phyloP scores from a whole-genome alignment of 257 asterid species.

The Ballota nigra region DNA sequence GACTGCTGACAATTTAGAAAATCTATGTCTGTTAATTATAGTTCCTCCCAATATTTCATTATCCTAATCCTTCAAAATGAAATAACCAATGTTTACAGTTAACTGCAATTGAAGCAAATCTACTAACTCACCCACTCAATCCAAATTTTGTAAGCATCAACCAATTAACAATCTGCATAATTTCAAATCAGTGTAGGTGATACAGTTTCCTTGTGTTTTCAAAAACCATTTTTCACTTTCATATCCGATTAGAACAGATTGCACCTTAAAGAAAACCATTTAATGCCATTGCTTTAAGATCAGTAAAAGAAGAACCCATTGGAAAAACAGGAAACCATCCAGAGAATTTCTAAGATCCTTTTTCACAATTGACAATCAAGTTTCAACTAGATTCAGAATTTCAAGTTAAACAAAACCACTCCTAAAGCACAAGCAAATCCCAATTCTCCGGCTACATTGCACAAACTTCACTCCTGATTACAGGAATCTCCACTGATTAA shows the following conservation, averaged over 20 bases:
- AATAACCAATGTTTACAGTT: background rate
- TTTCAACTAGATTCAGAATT: conserved; percentile 10
- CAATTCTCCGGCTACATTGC: conserved; percentile 7
- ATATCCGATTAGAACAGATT: conserved; percentile 12
- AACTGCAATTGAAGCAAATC: conserved; percentile 18
- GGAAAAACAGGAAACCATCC: background rate
- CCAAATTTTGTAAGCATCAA: conserved; percentile 3
- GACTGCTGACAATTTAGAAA: background rate
- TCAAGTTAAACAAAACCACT: conserved; percentile 10
- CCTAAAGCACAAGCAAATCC: background rate
- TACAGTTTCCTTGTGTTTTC: background rate
- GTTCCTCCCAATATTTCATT: background rate
- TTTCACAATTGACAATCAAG: conserved; percentile 1
- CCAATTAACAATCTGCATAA: conserved; percentile 6
- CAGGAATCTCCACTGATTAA: background rate
- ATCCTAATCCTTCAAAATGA: conserved; percentile 7
- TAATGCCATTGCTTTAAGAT: conserved; percentile 9
- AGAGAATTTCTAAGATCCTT: background rate
- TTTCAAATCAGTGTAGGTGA: background rate
- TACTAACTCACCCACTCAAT: background rate
- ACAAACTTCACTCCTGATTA: background rate
- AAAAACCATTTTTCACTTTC: background rate
- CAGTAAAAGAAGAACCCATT: background rate
- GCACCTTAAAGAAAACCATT: background rate
- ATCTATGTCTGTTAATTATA: background rate